These are phyloP conservation scores for Lithohypha guttulata DNA, from an alignment of 2,329 filamentous ascomycete species.

Conservation along the genomic window DNA sequence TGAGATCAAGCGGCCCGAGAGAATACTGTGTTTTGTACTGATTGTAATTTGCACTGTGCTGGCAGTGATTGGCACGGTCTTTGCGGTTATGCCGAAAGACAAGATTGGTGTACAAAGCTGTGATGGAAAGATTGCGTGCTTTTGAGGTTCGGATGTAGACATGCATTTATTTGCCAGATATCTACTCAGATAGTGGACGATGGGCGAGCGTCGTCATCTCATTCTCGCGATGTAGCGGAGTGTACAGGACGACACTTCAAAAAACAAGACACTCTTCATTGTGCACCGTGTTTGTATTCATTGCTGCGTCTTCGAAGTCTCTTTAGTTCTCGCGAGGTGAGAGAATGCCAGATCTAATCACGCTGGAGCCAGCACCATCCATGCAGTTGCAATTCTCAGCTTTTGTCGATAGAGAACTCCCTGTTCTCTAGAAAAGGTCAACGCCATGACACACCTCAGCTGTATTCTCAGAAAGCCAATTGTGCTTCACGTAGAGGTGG, in stretches of 20 bases:
- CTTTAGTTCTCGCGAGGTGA: no score
- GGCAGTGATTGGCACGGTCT: constrained; percentile 69
- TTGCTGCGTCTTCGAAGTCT: no score
- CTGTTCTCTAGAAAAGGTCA: not conserved
- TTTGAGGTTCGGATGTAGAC: not conserved
- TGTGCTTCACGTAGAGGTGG: constrained; percentile 44
- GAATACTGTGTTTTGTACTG: constrained; percentile 54
- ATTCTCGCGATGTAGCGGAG: no score
- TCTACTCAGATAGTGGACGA: no score
- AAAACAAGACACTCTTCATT: no score
- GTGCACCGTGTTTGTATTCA: no score
- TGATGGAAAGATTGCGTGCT: constrained; percentile 1
- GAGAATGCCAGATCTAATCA: no score
- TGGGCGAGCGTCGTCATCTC: no score
- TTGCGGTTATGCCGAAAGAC: constrained; percentile 76
- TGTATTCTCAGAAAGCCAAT: constrained; percentile 16
- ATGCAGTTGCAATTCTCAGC: not conserved
- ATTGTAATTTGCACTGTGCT: constrained; percentile 59
- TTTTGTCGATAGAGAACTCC: not conserved
- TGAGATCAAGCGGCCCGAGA: constrained; percentile 56
- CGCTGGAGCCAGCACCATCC: not conserved
- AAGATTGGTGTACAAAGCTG: constrained; percentile 43
- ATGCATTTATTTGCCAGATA: no score
- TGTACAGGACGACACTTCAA: no score
- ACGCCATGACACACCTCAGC: not conserved